Conservation (phyloP, 805 yeast species). For the Kluyveromyces dobzhanskii region DNA sequence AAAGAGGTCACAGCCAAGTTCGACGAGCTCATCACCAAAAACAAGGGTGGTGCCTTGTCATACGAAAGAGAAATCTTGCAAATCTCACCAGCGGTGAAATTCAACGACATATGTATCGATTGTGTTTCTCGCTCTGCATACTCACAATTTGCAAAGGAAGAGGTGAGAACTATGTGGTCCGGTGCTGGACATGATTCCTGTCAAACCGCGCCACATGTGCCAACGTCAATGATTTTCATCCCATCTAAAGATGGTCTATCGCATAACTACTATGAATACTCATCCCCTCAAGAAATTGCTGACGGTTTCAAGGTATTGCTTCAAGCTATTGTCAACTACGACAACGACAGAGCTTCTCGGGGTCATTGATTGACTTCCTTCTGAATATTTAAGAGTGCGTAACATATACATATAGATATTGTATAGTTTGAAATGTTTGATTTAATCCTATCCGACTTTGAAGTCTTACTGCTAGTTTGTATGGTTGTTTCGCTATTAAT, state of each 20-base stretch:
- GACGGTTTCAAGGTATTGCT: conserved; percentile 51
- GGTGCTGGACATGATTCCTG: conserved; percentile 77
- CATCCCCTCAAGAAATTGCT: conserved; percentile 55
- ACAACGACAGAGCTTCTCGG: conserved; percentile 21
- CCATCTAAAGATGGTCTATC: conserved; percentile 61
- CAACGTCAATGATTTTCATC: conserved; percentile 68
- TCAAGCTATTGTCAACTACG: conserved; percentile 39
- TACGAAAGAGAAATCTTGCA: conserved; percentile 38
- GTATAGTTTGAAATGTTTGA: no score
- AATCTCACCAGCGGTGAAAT: conserved; percentile 48
- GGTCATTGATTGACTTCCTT: conserved; percentile 5
- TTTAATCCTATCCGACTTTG: no score
- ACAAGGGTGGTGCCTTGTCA: conserved; percentile 26
- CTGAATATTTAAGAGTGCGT: no score
- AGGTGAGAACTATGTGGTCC: conserved; percentile 41
- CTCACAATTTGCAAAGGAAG: conserved; percentile 39
- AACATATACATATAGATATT: no score
- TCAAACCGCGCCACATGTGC: conserved; percentile 44
- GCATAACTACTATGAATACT: conserved; percentile 60
- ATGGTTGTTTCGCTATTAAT: no score
- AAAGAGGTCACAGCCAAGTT: conserved; percentile 34
- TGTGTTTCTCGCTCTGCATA: conserved; percentile 47
- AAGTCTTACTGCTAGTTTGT: no score
- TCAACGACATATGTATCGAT: conserved; percentile 42
- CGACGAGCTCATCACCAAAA: conserved; percentile 27